Conservation (phyloP, 768 basidiomycete genomes). For the Leucocoprinus leucothites region DNA sequence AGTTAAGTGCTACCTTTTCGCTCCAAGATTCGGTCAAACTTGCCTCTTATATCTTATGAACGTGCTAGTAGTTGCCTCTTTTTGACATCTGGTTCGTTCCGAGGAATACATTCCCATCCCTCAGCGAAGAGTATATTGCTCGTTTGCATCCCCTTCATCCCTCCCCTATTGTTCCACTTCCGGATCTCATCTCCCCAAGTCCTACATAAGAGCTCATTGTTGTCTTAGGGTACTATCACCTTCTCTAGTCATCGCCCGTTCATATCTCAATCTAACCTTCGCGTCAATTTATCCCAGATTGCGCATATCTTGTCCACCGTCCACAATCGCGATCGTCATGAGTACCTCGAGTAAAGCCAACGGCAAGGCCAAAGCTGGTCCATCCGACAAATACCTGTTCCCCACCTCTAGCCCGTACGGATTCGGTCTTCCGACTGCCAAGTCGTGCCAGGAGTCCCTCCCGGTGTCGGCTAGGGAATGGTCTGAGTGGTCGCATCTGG, state of each 20-base stretch:
- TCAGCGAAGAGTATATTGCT: neutral
- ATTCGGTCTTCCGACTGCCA: conserved; percentile 4
- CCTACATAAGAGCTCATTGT: neutral
- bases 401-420: neutral
- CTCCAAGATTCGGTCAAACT: neutral
- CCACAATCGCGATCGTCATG: neutral
- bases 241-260: neutral
- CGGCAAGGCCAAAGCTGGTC: conserved; percentile 7
- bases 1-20: neutral
- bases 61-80: neutral
- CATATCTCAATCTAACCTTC: neutral
- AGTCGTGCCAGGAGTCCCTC: neutral
- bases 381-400: neutral
- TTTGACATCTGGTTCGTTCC: conserved; percentile 1
- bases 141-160: neutral
- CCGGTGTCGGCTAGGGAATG: neutral
- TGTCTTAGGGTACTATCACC: neutral
- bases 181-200: neutral
- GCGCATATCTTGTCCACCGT: neutral
- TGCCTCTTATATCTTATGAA: neutral
- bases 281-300: neutral
- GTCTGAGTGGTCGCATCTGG: conserved; percentile 3
- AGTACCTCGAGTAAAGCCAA: conserved; percentile 4
- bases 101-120: conserved; percentile 4
- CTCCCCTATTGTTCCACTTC: conserved; percentile 1